Conservation (phyloP, 2,329 filamentous ascomycete genomes). For the Epichloe baconii region DNA sequence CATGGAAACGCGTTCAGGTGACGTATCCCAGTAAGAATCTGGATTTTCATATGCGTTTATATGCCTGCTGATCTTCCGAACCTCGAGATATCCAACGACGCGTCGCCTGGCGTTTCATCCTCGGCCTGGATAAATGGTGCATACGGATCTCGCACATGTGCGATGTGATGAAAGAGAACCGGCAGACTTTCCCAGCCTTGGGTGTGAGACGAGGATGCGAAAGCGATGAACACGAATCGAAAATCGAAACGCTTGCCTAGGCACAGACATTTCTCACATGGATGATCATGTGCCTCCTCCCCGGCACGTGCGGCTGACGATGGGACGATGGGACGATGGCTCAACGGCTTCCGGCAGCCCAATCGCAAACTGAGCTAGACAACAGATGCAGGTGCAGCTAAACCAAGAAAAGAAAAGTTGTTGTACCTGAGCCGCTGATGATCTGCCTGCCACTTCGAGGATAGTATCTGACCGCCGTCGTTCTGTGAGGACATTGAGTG, state of each 20-base stretch:
- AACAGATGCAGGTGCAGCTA: too few species aligned
- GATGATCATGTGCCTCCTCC: background rate
- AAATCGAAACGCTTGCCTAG: background rate
- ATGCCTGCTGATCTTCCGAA: background rate
- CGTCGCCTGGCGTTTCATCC: background rate
- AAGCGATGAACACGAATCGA: background rate
- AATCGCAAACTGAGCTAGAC: too few species aligned
- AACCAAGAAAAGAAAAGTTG: too few species aligned
- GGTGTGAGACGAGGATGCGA: background rate
- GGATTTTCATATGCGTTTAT: too few species aligned
- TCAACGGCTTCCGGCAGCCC: too few species aligned
- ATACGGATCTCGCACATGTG: too few species aligned
- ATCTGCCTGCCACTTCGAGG: too few species aligned
- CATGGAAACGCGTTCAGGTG: background rate
- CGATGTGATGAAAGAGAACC: too few species aligned
- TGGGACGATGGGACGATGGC: background rate
- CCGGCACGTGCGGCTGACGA: background rate
- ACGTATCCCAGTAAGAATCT: background rate
- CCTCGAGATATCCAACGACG: background rate
- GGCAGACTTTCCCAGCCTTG: background rate
- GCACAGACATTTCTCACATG: background rate
- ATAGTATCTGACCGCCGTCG: too few species aligned
- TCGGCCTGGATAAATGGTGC: background rate
- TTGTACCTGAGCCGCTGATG: too few species aligned
- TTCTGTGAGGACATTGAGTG: too few species aligned